Evolutionary conservation across 257 asterid genomes (phyloP).

Genomic region (Cordia subcordata): DNA sequence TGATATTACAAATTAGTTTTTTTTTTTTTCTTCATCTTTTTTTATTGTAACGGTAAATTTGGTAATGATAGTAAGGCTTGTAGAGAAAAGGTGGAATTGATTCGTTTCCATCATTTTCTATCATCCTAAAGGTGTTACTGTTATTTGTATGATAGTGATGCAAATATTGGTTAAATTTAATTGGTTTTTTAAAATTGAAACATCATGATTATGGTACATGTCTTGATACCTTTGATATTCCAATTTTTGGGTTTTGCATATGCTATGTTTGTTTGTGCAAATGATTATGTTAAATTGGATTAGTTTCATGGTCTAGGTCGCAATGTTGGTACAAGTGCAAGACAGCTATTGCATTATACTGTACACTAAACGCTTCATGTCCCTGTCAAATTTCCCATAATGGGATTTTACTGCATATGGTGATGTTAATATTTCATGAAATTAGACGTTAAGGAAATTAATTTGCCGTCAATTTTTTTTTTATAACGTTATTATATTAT

Average conservation of each 20-base stretch:
- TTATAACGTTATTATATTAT: no score
- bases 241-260: neutral
- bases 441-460: no score
- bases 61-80: constrained; percentile 16
- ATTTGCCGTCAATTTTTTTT: no score
- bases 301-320: neutral
- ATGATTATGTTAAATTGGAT: constrained; percentile 1
- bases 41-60: constrained; percentile 25
- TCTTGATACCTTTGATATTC: no score
- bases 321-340: neutral
- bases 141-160: neutral
- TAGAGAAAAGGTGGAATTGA: constrained; percentile 23
- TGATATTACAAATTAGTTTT: constrained; percentile 16
- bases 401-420: no score
- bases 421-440: no score
- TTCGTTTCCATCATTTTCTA: constrained; percentile 18
- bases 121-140: neutral
- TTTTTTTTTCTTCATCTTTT: constrained; percentile 13
- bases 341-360: no score
- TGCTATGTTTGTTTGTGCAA: constrained; percentile 10
- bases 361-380: no score
- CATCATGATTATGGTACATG: neutral
- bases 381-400: no score
- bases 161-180: neutral
- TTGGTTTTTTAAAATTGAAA: no score